A percentile compares a stretch with the other conserved stretches of the same genome.
phyloP scores from a whole-genome alignment of 176 grass and related monocot species.

The Phragmites australis region DNA sequence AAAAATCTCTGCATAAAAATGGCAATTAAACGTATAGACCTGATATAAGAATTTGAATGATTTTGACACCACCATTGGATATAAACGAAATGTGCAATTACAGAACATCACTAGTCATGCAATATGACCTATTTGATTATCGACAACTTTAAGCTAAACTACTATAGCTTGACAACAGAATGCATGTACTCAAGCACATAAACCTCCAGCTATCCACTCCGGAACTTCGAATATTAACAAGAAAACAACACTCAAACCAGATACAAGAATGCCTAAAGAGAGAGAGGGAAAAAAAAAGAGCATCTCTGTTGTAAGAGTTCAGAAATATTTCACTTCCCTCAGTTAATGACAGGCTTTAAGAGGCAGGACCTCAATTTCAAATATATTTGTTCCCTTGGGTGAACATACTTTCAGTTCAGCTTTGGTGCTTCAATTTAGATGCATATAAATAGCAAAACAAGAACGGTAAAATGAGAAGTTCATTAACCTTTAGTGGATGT shows the following conservation, averaged over 20 bases:
- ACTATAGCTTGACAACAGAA: background rate
- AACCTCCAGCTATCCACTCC: slow-evolving; percentile 1
- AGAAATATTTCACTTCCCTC: background rate
- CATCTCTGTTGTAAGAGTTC: background rate
- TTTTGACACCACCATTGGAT: background rate
- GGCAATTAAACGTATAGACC: background rate
- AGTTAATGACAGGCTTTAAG: background rate
- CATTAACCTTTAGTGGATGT: slow-evolving; percentile 88
- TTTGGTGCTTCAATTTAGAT: background rate
- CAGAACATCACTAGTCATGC: slow-evolving; percentile 4
- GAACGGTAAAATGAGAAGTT: slow-evolving; percentile 36
- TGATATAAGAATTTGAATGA: background rate
- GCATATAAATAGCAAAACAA: slow-evolving; percentile 12
- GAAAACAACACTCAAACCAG: background rate
- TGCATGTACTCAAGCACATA: background rate
- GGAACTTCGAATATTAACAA: background rate
- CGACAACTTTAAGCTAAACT: background rate
- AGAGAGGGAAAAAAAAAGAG: background rate
- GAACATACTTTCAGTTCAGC: background rate
- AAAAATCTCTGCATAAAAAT: slow-evolving; percentile 8
- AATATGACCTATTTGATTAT: background rate
- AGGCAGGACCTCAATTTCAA: background rate
- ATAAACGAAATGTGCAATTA: background rate
- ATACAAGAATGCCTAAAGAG: background rate
- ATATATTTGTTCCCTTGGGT: background rate